phyloP scores from a whole-genome alignment of 164 flowering plant genomes.

The Amborella trichopoda region DNA sequence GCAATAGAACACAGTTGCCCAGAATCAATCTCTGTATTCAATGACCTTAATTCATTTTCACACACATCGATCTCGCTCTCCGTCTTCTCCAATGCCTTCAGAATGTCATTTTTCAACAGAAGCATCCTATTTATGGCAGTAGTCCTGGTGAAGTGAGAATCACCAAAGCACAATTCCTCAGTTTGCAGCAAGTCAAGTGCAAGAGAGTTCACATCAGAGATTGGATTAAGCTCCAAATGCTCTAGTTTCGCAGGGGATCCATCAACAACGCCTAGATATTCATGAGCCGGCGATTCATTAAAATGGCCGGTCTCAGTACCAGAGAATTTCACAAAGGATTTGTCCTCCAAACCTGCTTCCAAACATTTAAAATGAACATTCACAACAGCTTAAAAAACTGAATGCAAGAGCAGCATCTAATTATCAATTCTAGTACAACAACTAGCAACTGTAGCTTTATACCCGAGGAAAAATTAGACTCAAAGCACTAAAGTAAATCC shows the following conservation, averaged over 20 bases:
- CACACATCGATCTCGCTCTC: conserved; percentile 75
- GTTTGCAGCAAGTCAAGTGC: conserved; percentile 39
- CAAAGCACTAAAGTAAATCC: too few species aligned
- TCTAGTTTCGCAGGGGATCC: conserved; percentile 33
- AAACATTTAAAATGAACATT: background rate
- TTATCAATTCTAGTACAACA: too few species aligned
- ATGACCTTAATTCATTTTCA: conserved; percentile 62
- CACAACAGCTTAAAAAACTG: too few species aligned
- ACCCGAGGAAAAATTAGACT: too few species aligned
- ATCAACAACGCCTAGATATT: conserved; percentile 20
- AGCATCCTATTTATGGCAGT: conserved; percentile 51
- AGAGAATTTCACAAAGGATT: conserved; percentile 27
- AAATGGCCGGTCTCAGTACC: conserved; percentile 34
- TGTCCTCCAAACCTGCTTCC: conserved; percentile 53
- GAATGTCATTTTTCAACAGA: conserved; percentile 44
- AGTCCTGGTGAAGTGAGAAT: conserved; percentile 36
- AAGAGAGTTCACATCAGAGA: conserved; percentile 29
- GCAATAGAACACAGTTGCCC: too few species aligned
- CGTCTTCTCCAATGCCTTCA: conserved; percentile 57
- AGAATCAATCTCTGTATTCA: conserved; percentile 27
- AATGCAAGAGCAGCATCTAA: too few species aligned
- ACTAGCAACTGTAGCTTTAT: too few species aligned
- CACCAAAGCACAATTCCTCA: conserved; percentile 44
- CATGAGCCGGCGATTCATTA: conserved; percentile 36
- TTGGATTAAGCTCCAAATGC: conserved; percentile 30